Conservation (phyloP, 2,329 filamentous ascomycete genomes). For the Moelleriella libera region DNA sequence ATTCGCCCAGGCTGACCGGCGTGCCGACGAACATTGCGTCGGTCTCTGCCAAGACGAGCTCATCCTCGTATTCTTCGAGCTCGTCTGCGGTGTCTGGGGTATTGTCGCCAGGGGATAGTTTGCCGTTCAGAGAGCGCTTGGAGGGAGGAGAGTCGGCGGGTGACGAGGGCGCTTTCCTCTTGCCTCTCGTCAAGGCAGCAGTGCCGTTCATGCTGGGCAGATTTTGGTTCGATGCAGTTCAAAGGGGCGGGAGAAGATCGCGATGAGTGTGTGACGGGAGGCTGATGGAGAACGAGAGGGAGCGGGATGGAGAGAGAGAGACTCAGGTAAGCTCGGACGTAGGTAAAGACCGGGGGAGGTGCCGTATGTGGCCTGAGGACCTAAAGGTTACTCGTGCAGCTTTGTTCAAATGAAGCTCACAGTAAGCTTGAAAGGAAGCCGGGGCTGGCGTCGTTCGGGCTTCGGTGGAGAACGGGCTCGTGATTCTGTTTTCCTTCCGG, state of each 20-base stretch:
- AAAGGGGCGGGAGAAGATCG: too few species aligned
- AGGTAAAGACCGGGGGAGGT: too few species aligned
- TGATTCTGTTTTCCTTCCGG: too few species aligned
- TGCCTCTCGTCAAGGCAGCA: slow-evolving; percentile 26
- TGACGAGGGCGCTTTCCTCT: slow-evolving; percentile 36
- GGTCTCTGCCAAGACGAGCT: slow-evolving; percentile 26
- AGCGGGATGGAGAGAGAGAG: too few species aligned
- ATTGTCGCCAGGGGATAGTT: slow-evolving; percentile 33
- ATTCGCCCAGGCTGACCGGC: slow-evolving; percentile 44
- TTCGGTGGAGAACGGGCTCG: too few species aligned
- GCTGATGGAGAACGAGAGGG: too few species aligned
- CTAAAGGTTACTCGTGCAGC: background rate
- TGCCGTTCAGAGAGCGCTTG: slow-evolving; percentile 29
- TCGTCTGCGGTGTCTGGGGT: slow-evolving; percentile 26
- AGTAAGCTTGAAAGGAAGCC: slow-evolving; percentile 1
- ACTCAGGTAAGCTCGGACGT: too few species aligned
- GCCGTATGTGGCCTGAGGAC: background rate
- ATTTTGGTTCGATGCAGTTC: background rate
- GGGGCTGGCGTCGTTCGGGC: too few species aligned
- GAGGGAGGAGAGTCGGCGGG: slow-evolving; percentile 20
- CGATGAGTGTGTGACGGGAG: too few species aligned
- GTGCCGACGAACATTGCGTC: slow-evolving; percentile 20
- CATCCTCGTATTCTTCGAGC: slow-evolving; percentile 20
- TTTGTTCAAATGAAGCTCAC: background rate
- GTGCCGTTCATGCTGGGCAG: slow-evolving; percentile 27